Conservation (phyloP, 2,329 filamentous ascomycete genomes). For the Erysiphe pulchra region DNA sequence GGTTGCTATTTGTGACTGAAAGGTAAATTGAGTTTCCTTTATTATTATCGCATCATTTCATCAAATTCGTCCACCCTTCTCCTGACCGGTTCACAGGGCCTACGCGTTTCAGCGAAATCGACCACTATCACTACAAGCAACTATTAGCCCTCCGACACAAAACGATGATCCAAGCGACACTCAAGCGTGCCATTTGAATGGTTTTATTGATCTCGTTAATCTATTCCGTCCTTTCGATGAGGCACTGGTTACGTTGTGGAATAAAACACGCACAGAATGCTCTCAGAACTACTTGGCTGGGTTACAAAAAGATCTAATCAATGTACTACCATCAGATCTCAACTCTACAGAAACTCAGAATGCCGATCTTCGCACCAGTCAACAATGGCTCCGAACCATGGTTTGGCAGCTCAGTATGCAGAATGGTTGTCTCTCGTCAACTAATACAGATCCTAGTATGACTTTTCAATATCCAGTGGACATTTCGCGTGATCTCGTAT, state of each 20-base stretch:
- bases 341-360: slow-evolving; percentile 25
- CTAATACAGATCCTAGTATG: slow-evolving; percentile 24
- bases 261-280: slow-evolving; percentile 32
- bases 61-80: not conserved
- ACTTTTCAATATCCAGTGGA: slow-evolving; percentile 38
- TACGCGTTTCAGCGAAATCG: slow-evolving; percentile 47
- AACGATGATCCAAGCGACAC: slow-evolving; percentile 33
- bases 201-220: slow-evolving; percentile 33
- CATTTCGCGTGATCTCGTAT: slow-evolving; percentile 33
- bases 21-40: slow-evolving; percentile 19
- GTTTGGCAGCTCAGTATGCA: slow-evolving; percentile 34
- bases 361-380: slow-evolving; percentile 29
- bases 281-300: slow-evolving; percentile 27
- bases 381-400: slow-evolving; percentile 39
- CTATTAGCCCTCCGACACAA: slow-evolving; percentile 36
- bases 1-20: slow-evolving; percentile 47
- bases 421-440: slow-evolving; percentile 24
- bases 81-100: slow-evolving; percentile 18
- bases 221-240: slow-evolving; percentile 43
- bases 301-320: slow-evolving; percentile 36
- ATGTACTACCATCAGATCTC: slow-evolving; percentile 25
- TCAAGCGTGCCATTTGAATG: slow-evolving; percentile 24
- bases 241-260: slow-evolving; percentile 36
- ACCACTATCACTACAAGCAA: slow-evolving; percentile 43
- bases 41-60: slow-evolving; percentile 2